A percentile compares a stretch with the other conserved stretches of the same genome.
phyloP scores from a whole-genome alignment of 2,329 filamentous ascomycete species.

The Pestalotiopsis sp. region DNA sequence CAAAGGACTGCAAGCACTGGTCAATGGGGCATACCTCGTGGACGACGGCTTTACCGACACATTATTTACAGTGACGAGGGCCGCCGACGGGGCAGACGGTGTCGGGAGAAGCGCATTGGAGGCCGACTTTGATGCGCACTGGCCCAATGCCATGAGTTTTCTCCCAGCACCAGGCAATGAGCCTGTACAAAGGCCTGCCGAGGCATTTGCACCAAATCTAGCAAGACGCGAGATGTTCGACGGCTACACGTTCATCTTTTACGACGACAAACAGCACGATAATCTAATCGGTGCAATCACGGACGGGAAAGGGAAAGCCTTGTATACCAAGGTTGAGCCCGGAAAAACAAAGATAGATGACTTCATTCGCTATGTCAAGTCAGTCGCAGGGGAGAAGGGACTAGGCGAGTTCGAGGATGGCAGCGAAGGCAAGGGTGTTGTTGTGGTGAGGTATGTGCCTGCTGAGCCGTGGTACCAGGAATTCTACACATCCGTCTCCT shows the following conservation, averaged over 20 bases:
- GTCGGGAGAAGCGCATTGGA: slow-evolving; percentile 63
- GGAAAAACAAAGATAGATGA: slow-evolving; percentile 70
- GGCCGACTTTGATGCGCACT: slow-evolving; percentile 73
- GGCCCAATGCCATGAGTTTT: slow-evolving; percentile 73
- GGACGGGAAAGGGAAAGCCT: slow-evolving; percentile 78
- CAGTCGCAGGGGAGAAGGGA: slow-evolving; percentile 72
- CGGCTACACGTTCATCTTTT: slow-evolving; percentile 87
- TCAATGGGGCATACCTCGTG: slow-evolving; percentile 79
- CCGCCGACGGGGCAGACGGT: slow-evolving; percentile 45
- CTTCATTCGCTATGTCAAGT: slow-evolving; percentile 75
- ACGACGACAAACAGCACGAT: slow-evolving; percentile 73
- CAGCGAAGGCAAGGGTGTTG: slow-evolving; percentile 68
- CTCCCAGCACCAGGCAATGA: slow-evolving; percentile 77
- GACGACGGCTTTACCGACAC: slow-evolving; percentile 72
- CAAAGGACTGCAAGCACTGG: slow-evolving; percentile 81
- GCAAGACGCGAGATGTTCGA: slow-evolving; percentile 73
- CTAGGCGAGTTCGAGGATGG: slow-evolving; percentile 63
- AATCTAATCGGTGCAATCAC: slow-evolving; percentile 74
- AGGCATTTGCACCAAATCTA: slow-evolving; percentile 71
- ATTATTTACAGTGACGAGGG: slow-evolving; percentile 60
- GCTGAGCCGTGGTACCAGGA: slow-evolving; percentile 67
- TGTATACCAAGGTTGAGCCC: slow-evolving; percentile 62
- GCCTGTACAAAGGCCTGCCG: slow-evolving; percentile 64
- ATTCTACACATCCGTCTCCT: slow-evolving; percentile 69
- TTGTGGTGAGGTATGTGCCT: slow-evolving; percentile 73